These are phyloP conservation scores for Podaxis sp. DNA, from an alignment of 768 basidiomycete genomes.

Conservation along the genomic window DNA sequence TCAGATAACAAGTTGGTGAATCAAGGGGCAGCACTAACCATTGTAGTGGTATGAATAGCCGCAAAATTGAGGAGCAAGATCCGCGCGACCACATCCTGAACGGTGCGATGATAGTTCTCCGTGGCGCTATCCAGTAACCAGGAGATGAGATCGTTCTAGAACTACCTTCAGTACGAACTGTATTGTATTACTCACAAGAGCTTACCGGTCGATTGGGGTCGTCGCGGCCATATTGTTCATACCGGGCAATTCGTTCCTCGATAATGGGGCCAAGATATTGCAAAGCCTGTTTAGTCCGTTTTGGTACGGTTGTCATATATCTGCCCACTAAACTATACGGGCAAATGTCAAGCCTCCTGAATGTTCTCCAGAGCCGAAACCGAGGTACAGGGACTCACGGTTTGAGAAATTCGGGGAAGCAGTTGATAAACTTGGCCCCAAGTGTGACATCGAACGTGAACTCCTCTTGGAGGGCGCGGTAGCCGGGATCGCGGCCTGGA, in stretches of 20 bases:
- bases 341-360: neutral
- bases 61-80: constrained; percentile 39
- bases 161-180: neutral
- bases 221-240: neutral
- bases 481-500: constrained; percentile 39
- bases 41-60: constrained; percentile 40
- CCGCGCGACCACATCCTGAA: constrained; percentile 26
- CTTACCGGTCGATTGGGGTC: neutral
- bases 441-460: constrained; percentile 29
- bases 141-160: constrained; percentile 25
- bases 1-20: neutral
- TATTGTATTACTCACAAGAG: no score
- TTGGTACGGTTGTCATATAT: constrained; percentile 14
- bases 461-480: constrained; percentile 29
- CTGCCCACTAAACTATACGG: constrained; percentile 14
- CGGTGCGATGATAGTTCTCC: constrained; percentile 23
- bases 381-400: constrained; percentile 22
- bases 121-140: constrained; percentile 41
- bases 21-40: constrained; percentile 23
- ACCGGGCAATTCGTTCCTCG: constrained; percentile 15
- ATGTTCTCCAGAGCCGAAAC: neutral
- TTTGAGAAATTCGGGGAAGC: constrained; percentile 32
- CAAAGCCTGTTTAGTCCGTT: constrained; percentile 4
- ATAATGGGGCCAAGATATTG: constrained; percentile 16
- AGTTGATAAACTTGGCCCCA: constrained; percentile 19